Evolutionary conservation across 495 filamentous ascomycete genomes (phyloP).

Genomic region (Lasiosphaeriaceae sp.): DNA sequence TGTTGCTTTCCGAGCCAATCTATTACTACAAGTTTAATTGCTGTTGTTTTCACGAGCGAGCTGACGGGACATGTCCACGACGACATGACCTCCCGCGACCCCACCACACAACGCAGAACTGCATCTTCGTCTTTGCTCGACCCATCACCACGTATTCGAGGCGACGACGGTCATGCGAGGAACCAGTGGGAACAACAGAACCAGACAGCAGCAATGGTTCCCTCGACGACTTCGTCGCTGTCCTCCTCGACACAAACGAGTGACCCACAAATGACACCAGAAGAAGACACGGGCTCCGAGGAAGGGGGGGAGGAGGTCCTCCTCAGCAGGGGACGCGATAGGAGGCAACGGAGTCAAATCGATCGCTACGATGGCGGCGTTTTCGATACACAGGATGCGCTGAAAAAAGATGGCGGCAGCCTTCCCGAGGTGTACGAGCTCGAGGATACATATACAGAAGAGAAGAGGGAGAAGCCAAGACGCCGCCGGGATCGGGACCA

Average conservation of each 20-base stretch:
- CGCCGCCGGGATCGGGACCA: too few relatives aligned
- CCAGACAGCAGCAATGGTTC: not conserved
- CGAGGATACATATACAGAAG: not conserved
- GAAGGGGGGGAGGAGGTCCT: constrained; percentile 14
- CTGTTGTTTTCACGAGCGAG: too few relatives aligned
- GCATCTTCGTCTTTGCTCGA: too few relatives aligned
- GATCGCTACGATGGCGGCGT: not conserved
- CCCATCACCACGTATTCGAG: too few relatives aligned
- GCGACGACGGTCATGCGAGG: too few relatives aligned
- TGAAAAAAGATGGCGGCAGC: not conserved
- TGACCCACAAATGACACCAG: constrained; percentile 18
- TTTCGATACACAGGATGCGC: constrained; percentile 1
- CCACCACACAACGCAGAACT: too few relatives aligned
- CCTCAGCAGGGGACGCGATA: too few relatives aligned
- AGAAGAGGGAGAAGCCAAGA: too few relatives aligned
- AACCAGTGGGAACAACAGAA: too few relatives aligned
- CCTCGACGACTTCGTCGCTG: not conserved
- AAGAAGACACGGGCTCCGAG: constrained; percentile 20
- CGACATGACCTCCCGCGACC: constrained; percentile 1
- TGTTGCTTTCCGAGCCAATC: too few relatives aligned
- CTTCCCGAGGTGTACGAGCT: not conserved
- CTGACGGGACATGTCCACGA: constrained; percentile 4
- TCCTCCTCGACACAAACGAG: constrained; percentile 13
- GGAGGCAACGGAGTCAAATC: not conserved
- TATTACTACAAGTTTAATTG: too few relatives aligned